A percentile compares a stretch with the other conserved stretches of the same genome.
Evolutionary conservation across 768 basidiomycete genomes (phyloP).

Genomic region (Leccinum boreale): DNA sequence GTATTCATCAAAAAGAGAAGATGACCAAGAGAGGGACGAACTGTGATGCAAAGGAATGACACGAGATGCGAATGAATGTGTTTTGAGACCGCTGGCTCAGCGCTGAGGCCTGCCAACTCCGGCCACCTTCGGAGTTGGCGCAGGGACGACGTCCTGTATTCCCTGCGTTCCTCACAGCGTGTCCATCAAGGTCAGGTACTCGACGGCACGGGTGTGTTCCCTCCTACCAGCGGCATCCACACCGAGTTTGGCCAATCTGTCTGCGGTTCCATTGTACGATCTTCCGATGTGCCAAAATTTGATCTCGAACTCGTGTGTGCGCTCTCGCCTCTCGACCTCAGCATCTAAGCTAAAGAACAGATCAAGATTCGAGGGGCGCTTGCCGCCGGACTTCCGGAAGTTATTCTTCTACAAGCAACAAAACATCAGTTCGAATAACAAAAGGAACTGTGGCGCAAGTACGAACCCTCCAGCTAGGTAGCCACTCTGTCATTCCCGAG

Average conservation of each 20-base stretch:
- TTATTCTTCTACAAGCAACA: not conserved
- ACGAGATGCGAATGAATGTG: too few relatives aligned
- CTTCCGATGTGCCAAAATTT: constrained; percentile 27
- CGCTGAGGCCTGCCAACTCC: not conserved
- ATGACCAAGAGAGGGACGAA: too few relatives aligned
- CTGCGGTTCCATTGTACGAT: constrained; percentile 23
- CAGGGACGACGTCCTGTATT: not conserved
- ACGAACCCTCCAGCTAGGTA: constrained; percentile 7
- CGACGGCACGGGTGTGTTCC: not conserved
- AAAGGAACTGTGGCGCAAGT: not conserved
- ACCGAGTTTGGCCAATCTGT: constrained; percentile 18
- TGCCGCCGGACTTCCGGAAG: not conserved
- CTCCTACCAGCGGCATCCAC: not conserved
- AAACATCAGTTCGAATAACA: not conserved
- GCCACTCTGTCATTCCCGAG: constrained; percentile 8
- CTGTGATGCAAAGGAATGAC: too few relatives aligned
- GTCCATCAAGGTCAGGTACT: not conserved
- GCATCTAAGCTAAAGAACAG: constrained; percentile 5
- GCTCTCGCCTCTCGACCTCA: not conserved
- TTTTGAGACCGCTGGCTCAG: too few relatives aligned
- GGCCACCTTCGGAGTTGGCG: not conserved
- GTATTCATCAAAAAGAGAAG: too few relatives aligned
- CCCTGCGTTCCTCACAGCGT: not conserved
- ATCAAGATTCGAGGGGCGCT: constrained; percentile 5
- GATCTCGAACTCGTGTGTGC: constrained; percentile 8